Evolutionary conservation across 208 protist genomes (phyloP), one percentile per base, ranked within the genome.

Genomic region (Crithidia thermophila): DNA sequence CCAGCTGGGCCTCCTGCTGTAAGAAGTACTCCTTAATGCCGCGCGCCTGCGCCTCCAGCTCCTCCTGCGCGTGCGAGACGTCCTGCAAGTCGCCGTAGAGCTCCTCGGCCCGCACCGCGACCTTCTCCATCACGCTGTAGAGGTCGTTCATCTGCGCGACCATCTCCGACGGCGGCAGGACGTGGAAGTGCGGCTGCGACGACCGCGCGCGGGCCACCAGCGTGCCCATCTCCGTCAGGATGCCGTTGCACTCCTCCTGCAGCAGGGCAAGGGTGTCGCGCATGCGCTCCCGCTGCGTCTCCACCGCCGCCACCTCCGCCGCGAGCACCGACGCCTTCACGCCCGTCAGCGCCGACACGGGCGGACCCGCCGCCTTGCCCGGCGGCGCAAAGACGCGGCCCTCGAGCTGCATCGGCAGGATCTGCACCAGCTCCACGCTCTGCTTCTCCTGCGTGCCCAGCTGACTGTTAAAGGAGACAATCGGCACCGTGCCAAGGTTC

Each of bases 111-210:
- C 82, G 83, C 18, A 82, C 37, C 0, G 84, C 91, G 31, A 96
- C 79, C 66, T 84, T 80, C 55, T 96, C 88, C 81, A 91, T 83
- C 6, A 93, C 79, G 43, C 47, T 72, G 74, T 93, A 96, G 25
- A 96, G 77, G 56, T 94, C 84, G 65, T 94, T 94, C 78, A 96
- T 77, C 69, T 93, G 84, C 27, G 43, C 56, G 23, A 93, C 82
- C 88, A 96, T 94, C 64, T 93, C 91, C 0, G 77, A 77, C 7
- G 91, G 91, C 16, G 88, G 85, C 13, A 96, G 73, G 6, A 93
- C 60, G 62, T 94, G 91, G 74, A 96, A 96, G 62, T 93, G 81
- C 27, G 80, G 66, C 43, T 77, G 87, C 9, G 60, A 55, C 20
- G 75, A 51, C 16, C 85, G 75, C 21, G 84, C 67, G 2, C 77